Evolutionary conservation across 1,284 basidiomycete genomes (phyloP), one percentile per base, ranked within the genome.

Genomic region (Apiotrichum gamsii): DNA sequence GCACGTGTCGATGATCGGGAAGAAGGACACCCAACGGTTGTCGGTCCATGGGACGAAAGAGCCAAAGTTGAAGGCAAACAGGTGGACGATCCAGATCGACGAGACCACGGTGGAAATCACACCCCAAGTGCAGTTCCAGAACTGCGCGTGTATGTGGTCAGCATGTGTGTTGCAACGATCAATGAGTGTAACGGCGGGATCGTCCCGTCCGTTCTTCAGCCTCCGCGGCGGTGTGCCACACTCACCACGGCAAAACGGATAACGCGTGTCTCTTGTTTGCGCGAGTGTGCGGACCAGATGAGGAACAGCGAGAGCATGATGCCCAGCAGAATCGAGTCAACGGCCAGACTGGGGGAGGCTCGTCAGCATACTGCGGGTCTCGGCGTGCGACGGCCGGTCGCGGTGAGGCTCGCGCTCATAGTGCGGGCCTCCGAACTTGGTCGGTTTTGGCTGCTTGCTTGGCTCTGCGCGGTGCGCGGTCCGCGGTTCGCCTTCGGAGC

Each of bases 301-400:
- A 42, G 32, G 5, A 52, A 37, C 28, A 42, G 43, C 2, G 43
- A 47, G 2, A 45, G 16, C 30, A 52, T 30, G 34, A 52, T 29
- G 30, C 51, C 51, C 13, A 49, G 21, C 15, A 52, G 20, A 13
- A 49, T 35, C 1, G 48, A 43, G 29, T 54, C 49, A n/a, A 54
- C 95, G 1, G 91, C 25, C 25, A 28, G 6, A 18, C 21, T 18
- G 35, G 5, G 34, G 19, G 8, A 5, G 11, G n/a, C 35, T 21
- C 15, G 3, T 23, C 19, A 37, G 35, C 3, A 5, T n/a, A n/a
- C n/a, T n/a, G n/a, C n/a, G n/a, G n/a, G n/a, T n/a, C n/a, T n/a
- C n/a, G n/a, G n/a, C n/a, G n/a, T n/a, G n/a, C n/a, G n/a, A n/a
- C n/a, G n/a, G n/a, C n/a, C n/a, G n/a, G n/a, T n/a, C n/a, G n/a